Evolutionary conservation across 495 filamentous ascomycete species (phyloP), one percentile per base, ranked within the genome.

Genomic region (Tuber magnatum): DNA sequence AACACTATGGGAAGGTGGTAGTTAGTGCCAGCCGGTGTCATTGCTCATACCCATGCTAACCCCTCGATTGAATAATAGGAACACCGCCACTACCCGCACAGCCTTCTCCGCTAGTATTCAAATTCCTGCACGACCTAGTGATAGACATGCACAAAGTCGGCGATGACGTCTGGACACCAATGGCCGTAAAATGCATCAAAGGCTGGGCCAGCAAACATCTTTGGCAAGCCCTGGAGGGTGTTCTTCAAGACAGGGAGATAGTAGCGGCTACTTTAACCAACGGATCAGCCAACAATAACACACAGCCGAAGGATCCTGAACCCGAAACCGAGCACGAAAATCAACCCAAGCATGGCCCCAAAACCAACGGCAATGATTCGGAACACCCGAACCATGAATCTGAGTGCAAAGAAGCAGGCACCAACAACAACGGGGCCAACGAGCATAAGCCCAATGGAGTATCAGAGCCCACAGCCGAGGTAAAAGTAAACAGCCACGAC

Each of bases 91-190:
- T 97, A 40, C 95, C 95, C 1, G 85, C 90, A n/a, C 92, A 93
- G 77, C 94, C 94, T 0, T 94, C 93, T 1, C 90, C 92, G 0
- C 86, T 87, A 41, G 87, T 90, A 3, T 96, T 97, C 83, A 88
- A 87, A 76, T 91, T 94, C 72, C 81, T 97, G 65, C 88, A 90
- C 42, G 87, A 86, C 44, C 80, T 97, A 39, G 85, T 88, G 14
- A 83, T 84, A 51, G 84, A 86, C 1, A 96, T 99, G 93, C 87
- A 87, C 48, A 84, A 85, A 20, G 85, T 85, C 16, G 95, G 95
- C 1, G 84, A 85, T 44, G 95, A 98, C 80, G 82, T 98, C 14
- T 99, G 95, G 95, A 94, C 90, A 74, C 87, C 89, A 4, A 87
- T 86, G 4, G 92, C 92, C 0, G 88, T 93, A 0, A 78, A 80